Conservation (phyloP, 108 stramenopile species). For the Stephanodiscus triporus region DNA sequence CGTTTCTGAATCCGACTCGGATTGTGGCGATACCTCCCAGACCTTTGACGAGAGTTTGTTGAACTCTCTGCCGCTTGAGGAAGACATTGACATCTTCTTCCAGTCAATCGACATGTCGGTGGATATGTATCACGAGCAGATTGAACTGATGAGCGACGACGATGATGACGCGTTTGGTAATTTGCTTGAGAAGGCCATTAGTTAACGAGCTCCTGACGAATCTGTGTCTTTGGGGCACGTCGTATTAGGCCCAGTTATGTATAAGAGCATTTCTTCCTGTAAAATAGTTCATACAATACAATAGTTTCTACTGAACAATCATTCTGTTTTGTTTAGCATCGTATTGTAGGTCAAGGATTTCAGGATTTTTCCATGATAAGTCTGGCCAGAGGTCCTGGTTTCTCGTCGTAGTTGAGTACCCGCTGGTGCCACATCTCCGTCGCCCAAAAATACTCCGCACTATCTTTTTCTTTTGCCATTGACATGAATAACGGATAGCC, state of each 20-base stretch:
- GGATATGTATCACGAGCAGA: constrained; percentile 42
- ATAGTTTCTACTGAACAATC: too few relatives aligned
- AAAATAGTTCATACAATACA: not conserved
- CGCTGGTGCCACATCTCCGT: constrained; percentile 51
- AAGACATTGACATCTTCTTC: constrained; percentile 51
- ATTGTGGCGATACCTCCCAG: constrained; percentile 32
- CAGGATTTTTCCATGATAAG: constrained; percentile 9
- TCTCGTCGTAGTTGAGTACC: constrained; percentile 36
- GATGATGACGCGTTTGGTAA: constrained; percentile 53
- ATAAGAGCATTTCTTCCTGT: not conserved
- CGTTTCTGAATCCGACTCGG: constrained; percentile 35
- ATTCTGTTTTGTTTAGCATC: too few relatives aligned
- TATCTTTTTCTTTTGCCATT: constrained; percentile 50
- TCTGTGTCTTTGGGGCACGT: not conserved
- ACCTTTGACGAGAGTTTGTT: not conserved
- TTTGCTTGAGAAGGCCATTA: constrained; percentile 48
- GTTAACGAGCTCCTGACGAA: constrained; percentile 14
- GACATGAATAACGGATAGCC: constrained; percentile 52
- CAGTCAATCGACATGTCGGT: constrained; percentile 35
- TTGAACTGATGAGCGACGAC: constrained; percentile 49
- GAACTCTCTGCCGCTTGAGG: constrained; percentile 4
- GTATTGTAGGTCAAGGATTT: too few relatives aligned
- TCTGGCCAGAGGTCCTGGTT: constrained; percentile 21
- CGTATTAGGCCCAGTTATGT: too few relatives aligned
- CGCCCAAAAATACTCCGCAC: constrained; percentile 46